Percentiles rank a stretch among this genome's conserved stretches.
Evolutionary conservation across 139 green algal genomes (phyloP).

Genomic region (Protoeuglena noctilucae): DNA sequence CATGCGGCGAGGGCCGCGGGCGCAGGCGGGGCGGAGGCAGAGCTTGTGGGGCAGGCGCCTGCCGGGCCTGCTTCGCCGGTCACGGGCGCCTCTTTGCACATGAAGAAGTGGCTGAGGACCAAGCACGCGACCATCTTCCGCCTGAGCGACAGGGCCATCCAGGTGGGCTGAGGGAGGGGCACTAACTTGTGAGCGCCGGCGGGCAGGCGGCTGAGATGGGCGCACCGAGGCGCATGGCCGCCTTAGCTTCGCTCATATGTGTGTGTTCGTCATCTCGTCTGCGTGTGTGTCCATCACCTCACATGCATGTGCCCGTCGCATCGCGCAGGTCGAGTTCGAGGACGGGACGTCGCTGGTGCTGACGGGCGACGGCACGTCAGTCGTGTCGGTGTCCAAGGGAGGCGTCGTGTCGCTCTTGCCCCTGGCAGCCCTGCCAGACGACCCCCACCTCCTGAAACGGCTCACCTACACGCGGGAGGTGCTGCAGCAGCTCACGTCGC

Average conservation of each 20-base stretch:
- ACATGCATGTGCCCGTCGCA: not conserved
- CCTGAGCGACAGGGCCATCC: slow-evolving; percentile 12
- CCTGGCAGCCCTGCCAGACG: slow-evolving; percentile 3
- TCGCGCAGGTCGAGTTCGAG: slow-evolving; percentile 6
- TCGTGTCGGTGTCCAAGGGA: slow-evolving; percentile 5
- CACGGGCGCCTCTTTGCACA: not conserved
- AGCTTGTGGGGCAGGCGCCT: not conserved
- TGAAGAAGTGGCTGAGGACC: slow-evolving; percentile 14
- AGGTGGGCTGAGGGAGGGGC: not conserved
- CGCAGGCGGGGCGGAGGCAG: not conserved
- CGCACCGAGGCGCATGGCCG: too few relatives aligned
- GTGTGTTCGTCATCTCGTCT: too few relatives aligned
- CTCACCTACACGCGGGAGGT: slow-evolving; percentile 11
- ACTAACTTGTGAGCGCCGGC: too few relatives aligned
- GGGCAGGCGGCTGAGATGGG: too few relatives aligned
- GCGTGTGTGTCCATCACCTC: slow-evolving; percentile 1
- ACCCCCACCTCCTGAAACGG: slow-evolving; percentile 10
- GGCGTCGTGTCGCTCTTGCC: not conserved
- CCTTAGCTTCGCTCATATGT: too few relatives aligned
- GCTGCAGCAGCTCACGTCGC: slow-evolving; percentile 6
- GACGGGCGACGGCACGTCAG: not conserved
- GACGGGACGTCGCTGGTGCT: slow-evolving; percentile 12
- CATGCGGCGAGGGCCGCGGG: not conserved
- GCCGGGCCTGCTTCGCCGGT: not conserved
- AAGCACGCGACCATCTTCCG: slow-evolving; percentile 12